Conservation (phyloP, 306 rosid genomes). For the Arachis hypogaea region DNA sequence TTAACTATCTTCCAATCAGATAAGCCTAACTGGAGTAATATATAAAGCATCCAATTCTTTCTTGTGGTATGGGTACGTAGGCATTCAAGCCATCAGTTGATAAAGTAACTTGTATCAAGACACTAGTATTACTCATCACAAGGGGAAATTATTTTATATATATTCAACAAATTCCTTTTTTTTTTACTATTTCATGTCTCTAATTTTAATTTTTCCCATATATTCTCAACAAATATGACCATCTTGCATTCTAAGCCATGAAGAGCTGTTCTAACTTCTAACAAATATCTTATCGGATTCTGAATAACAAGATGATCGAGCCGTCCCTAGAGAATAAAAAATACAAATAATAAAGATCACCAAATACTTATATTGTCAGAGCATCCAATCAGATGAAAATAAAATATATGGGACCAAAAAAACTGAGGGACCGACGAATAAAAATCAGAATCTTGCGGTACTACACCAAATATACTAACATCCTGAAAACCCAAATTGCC, state of each 20-base stretch:
- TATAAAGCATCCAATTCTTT: constrained; percentile 46
- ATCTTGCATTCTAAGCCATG: constrained; percentile 13
- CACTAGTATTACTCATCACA: background rate
- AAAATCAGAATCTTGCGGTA: constrained; percentile 36
- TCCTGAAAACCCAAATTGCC: constrained; percentile 36
- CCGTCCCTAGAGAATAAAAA: background rate
- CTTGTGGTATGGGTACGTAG: constrained; percentile 32
- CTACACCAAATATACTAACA: background rate
- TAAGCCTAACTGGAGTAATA: constrained; percentile 28
- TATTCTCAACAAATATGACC: background rate
- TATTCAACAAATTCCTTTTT: constrained; percentile 7
- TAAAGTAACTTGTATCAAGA: constrained; percentile 32
- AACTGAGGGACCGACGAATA: constrained; percentile 10
- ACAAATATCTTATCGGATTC: constrained; percentile 28
- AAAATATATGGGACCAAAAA: background rate
- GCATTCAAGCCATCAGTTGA: constrained; percentile 25
- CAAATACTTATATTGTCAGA: constrained; percentile 5
- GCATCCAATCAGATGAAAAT: constrained; percentile 35
- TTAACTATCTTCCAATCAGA: constrained; percentile 39
- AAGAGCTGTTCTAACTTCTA: constrained; percentile 19
- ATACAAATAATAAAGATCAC: background rate
- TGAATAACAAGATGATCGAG: constrained; percentile 17
- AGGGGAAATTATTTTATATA: background rate
- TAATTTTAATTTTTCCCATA: background rate
- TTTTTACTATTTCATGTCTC: background rate